phyloP scores from a whole-genome alignment of 1,139 yeast species.

The Kodamaea derodonti region DNA sequence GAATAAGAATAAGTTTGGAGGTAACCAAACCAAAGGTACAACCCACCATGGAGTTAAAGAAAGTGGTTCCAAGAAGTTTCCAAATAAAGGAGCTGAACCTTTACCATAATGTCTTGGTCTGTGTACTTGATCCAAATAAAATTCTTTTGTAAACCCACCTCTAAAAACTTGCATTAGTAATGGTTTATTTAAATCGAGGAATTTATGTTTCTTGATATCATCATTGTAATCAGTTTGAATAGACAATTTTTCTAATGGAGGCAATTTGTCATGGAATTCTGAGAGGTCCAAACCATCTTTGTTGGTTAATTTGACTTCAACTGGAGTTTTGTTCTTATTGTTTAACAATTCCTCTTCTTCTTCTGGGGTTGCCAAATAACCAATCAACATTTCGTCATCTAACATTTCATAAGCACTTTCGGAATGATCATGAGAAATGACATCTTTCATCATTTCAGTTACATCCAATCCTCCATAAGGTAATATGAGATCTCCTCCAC shows the following conservation, averaged over 20 bases:
- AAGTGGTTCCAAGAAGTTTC: conserved; percentile 46
- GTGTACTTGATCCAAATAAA: conserved; percentile 92
- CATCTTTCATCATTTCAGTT: conserved; percentile 73
- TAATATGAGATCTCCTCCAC: conserved; percentile 69
- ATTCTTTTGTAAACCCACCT: conserved; percentile 75
- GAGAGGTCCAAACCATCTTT: conserved; percentile 18
- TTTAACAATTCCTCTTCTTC: conserved; percentile 43
- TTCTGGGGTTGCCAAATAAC: conserved; percentile 43
- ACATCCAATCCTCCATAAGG: conserved; percentile 85
- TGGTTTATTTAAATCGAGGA: conserved; percentile 81
- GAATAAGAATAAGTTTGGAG: conserved; percentile 58
- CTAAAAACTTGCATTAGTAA: conserved; percentile 73
- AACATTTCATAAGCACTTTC: conserved; percentile 86
- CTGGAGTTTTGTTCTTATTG: conserved; percentile 39
- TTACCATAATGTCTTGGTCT: conserved; percentile 83
- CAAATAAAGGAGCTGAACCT: conserved; percentile 80
- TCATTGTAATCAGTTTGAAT: conserved; percentile 72
- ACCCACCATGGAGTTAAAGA: conserved; percentile 58
- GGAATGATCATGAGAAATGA: conserved; percentile 67
- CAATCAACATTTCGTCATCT: conserved; percentile 62
- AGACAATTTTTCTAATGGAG: conserved; percentile 66
- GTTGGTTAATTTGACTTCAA: conserved; percentile 36
- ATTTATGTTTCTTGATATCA: conserved; percentile 76
- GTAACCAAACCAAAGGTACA: conserved; percentile 87
- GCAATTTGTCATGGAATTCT: conserved; percentile 56